Base-by-base conservation (phyloP, 140 eudicot species). In the Stevia rebaudiana region DNA sequence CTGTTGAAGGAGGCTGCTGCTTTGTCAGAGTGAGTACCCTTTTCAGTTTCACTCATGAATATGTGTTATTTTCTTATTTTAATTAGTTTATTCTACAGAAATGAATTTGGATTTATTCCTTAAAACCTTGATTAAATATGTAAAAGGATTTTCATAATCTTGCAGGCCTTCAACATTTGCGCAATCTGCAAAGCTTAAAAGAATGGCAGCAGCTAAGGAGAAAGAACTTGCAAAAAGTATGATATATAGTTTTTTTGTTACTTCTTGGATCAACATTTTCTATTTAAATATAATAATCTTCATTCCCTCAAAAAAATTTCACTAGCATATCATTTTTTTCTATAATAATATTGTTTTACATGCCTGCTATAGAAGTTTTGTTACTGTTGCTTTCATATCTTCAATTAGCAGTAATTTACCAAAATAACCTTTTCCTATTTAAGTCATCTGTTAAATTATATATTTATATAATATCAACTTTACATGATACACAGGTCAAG, bases 151-250 rank as follows among this genome's bases (percentile, higher is more conserved):
- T 49, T 5, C 11, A 31, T 49, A 24, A 40, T 66, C 44, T 59
- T 50, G 42, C 83, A 92, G 96, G 76, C 96, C 98, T 77, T 85
- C 98, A 60, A 92, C 98, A 31, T 92, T 92, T 85, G 98, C 96
- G 50, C 98, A 85, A 79, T 95, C 98, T 37, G 95, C 98, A 40
- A 91, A 91, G 77, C 89, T 91, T 40, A 85, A 81, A 74, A 91
- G 98, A 78, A 79, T 60, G 81, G 98, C 96, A 57, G 85, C 85
- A 76, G 84, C 96, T 67, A 91, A 87, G 79, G 95, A 91, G 83
- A 87, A 76, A 69, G 98, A 91, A 60, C 95, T 91, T 74, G 83
- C 96, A 70, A 91, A 83, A 81, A 61, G 98, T 92, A 83, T 43
- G 78, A 49, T 5, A 22, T 74, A 17, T 67, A n/a, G 97, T 73